Base-by-base conservation (phyloP, 2,329 filamentous ascomycete genomes). In the Ceratocystis lukuohia region DNA sequence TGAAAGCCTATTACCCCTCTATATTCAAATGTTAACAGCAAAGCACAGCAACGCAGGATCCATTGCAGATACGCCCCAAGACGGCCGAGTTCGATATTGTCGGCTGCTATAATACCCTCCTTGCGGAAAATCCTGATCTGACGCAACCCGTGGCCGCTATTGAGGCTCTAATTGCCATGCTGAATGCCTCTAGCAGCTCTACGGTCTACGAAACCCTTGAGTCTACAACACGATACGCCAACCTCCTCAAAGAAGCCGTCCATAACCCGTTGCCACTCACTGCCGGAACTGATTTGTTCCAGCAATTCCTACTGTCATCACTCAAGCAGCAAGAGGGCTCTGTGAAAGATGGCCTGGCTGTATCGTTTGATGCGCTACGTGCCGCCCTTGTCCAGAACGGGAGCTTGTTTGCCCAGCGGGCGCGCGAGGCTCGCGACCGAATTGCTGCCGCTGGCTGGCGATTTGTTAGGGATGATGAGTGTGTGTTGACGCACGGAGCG, bases 111-210 rank as follows among this genome's bases (percentile, higher is more conserved):
- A 75, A 79, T 70, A 75, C 76, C 68, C 79, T 84, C 68, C 80
- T 85, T 62, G 74, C 77, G 68, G 78, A 81, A 64, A 91, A 97
- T 74, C 82, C 88, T 10, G 89, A 96, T 69, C 82, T 97, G 65
- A 96, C 93, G 45, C 96, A 96, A 84, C 92, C 94, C 69, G 89
- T 99, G 66, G 94, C 94, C 22, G 91, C 92, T 68, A 96, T 96
- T 74, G 90, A 96, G 77, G 87, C 91, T 33, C 82, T 99, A 68
- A 94, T 97, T 71, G 85, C 88, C 73, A 87, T 94, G 68, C 88
- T 97, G 68, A 87, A 88, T 73, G 83, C 88, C 70, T 88, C 87
- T 59, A 86, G 87, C 69, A 87, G 91, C 5, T 88, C 87, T 25
- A 99, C 94, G 67, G 90, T 96, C 72, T 93, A 88, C 77, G 94